phyloP scores from a whole-genome alignment of 163 green algal species.

The Chlamydomonas reinhardtii region DNA sequence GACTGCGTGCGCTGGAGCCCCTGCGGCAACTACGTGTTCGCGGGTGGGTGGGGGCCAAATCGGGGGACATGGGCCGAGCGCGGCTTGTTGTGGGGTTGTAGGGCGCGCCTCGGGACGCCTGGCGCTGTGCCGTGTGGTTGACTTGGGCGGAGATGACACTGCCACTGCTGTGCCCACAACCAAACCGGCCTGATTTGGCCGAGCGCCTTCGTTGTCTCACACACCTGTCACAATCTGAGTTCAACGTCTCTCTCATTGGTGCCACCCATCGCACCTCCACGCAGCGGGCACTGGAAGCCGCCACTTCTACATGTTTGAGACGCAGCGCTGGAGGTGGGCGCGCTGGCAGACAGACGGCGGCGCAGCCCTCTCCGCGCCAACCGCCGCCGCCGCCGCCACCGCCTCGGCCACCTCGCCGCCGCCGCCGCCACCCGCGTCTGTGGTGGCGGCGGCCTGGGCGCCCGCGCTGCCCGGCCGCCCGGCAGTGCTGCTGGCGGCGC shows the following conservation, averaged over 20 bases:
- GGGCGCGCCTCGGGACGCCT: too few species aligned
- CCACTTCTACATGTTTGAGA: conserved; percentile 68
- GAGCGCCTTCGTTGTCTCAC: neutral
- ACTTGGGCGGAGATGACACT: too few species aligned
- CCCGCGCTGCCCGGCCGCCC: conserved; percentile 1
- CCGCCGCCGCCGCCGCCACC: neutral
- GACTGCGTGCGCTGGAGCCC: conserved; percentile 67
- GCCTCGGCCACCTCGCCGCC: neutral
- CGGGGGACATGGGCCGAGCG: too few species aligned
- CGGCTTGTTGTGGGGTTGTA: too few species aligned
- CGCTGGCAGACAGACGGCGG: conserved; percentile 43
- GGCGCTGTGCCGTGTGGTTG: too few species aligned
- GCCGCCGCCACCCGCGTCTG: conserved; percentile 5
- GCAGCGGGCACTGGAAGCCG: conserved; percentile 28
- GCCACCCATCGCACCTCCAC: neutral
- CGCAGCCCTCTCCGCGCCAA: neutral
- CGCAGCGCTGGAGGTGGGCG: conserved; percentile 47
- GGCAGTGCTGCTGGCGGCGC: conserved; percentile 54
- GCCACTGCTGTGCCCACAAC: too few species aligned
- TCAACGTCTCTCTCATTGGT: neutral
- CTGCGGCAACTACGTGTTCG: conserved; percentile 65
- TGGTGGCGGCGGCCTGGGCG: conserved; percentile 54
- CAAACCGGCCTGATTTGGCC: too few species aligned
- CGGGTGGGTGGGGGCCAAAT: conserved; percentile 13
- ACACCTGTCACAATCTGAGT: neutral